These are phyloP conservation scores for Whalleya microplaca DNA, from an alignment of 2,329 filamentous ascomycete species.

Conservation along the genomic window DNA sequence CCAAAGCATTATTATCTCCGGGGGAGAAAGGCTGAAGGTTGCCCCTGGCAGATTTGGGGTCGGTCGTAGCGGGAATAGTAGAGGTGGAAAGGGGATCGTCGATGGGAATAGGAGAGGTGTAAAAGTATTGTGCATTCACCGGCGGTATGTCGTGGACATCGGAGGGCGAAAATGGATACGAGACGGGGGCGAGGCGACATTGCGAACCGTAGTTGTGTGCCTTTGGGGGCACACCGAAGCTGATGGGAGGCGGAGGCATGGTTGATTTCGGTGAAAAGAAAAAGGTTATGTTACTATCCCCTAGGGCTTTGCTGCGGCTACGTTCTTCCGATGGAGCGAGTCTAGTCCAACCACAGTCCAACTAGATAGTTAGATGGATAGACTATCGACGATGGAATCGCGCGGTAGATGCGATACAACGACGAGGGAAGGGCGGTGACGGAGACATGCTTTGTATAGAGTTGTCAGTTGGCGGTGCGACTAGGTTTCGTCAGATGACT, in stretches of 20 bases:
- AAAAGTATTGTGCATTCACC: constrained; percentile 78
- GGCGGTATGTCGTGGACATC: constrained; percentile 58
- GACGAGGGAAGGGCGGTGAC: constrained; percentile 11
- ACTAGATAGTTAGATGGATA: too few relatives aligned
- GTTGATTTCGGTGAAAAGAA: constrained; percentile 7
- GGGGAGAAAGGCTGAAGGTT: constrained; percentile 77
- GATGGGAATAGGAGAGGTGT: constrained; percentile 78
- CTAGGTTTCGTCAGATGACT: too few relatives aligned
- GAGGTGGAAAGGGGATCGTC: constrained; percentile 82
- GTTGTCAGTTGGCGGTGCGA: constrained; percentile 14
- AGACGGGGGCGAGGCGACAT: constrained; percentile 59
- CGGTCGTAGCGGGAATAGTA: constrained; percentile 52
- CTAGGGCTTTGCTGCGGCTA: too few relatives aligned
- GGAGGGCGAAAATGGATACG: constrained; percentile 40
- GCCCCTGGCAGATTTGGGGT: constrained; percentile 57
- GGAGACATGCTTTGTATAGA: constrained; percentile 22
- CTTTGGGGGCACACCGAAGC: constrained; percentile 27
- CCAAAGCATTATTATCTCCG: constrained; percentile 78
- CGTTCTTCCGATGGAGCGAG: neutral
- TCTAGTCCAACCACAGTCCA: too few relatives aligned
- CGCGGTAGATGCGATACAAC: constrained; percentile 5
- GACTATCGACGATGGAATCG: constrained; percentile 12
- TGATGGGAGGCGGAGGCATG: constrained; percentile 31
- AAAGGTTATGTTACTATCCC: too few relatives aligned
- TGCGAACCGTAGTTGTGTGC: constrained; percentile 62